phyloP scores from a whole-genome alignment of 2,329 filamentous ascomycete species.

The Cladosporium sp. region DNA sequence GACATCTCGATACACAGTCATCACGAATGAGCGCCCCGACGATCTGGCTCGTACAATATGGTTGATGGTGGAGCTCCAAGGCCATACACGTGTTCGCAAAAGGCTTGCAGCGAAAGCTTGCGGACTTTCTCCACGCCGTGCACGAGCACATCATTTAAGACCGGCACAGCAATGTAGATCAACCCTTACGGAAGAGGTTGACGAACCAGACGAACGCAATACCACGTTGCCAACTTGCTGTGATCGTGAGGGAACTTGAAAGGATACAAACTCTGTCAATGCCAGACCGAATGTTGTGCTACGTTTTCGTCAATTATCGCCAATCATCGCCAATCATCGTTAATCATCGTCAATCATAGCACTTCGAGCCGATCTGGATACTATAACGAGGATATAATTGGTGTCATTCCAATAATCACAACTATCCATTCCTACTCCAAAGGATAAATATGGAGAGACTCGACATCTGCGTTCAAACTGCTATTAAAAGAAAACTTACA shows the following conservation, averaged over 20 bases:
- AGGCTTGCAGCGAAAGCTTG: slow-evolving; percentile 4
- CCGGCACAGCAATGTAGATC: neutral
- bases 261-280: neutral
- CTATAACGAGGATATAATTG: neutral
- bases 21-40: neutral
- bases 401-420: neutral
- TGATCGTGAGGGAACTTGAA: neutral
- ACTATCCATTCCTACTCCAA: neutral
- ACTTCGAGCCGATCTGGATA: neutral
- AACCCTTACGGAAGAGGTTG: neutral
- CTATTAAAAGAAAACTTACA: neutral
- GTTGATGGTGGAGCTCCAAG: neutral
- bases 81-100: neutral
- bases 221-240: neutral
- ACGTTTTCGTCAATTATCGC: neutral
- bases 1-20: neutral
- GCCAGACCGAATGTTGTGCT: neutral
- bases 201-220: neutral
- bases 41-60: neutral
- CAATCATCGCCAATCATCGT: too few relatives aligned
- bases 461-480: neutral
- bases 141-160: neutral
- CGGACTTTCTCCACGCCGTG: neutral
- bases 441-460: neutral
- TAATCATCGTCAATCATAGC: neutral